Evolutionary conservation across 805 yeast genomes (phyloP), one percentile per base, ranked within the genome.

Genomic region (Candida nitratophila): DNA sequence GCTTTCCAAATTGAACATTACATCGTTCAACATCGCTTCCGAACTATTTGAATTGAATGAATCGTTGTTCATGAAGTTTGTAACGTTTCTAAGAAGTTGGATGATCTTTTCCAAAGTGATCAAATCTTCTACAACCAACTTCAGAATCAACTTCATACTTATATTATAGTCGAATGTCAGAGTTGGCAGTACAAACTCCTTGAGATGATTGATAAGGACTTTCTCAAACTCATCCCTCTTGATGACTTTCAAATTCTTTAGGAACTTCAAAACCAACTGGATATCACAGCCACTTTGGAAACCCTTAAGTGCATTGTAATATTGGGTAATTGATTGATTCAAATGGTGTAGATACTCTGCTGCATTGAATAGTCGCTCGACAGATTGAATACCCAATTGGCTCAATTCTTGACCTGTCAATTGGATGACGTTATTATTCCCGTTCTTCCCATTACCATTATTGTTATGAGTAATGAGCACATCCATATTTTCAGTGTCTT

Each of bases 121-220:
- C 35, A 73, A 58, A 17, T 65, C 70, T 42, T 68, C 63, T 12
- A 65, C 45, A 1, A 73, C 51, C 37, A 74, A 46, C 26, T 60
- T 65, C n/a, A 64, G 44, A 7, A 71, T 49, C 12, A 73, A 57
- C 34, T 61, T 69, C 38, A 63, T 49, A 43, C 68, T 63, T 21
- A 59, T 48, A 2, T 65, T 61, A 44, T 64, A 68, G 37, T 66
- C 68, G 24, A 65, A 46, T 19, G 63, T 52, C 16, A 64, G 39
- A 0, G 66, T 57, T 1, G 68, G 63, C n/a, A 57, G 44, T 0
- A 62, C 46, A 22, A 54, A 50, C 35, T 57, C 54, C 32, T 47
- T 53, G 14, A 64, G 42, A 48, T 63, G 59, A 19, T 50, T 46
- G 3, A 48, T 20, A 17, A 65, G 19, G 2, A 56, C 45, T 20